phyloP scores from a whole-genome alignment of 371 early-diverging fungal genomes.

The Apophysomyces ossiformis region DNA sequence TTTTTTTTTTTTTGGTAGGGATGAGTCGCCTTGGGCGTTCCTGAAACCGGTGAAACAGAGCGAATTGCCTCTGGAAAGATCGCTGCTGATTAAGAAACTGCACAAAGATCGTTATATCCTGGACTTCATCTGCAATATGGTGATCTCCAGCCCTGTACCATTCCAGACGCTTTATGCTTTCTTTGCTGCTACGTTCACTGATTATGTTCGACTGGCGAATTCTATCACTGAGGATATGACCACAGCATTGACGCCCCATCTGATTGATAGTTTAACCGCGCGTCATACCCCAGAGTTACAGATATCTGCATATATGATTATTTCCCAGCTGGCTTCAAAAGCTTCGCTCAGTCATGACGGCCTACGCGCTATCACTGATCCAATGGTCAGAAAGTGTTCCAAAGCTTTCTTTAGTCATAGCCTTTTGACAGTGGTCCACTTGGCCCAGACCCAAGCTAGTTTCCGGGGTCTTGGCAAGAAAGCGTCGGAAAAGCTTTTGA shows the following conservation, averaged over 20 bases:
- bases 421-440: conserved; percentile 66
- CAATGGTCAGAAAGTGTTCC: conserved; percentile 46
- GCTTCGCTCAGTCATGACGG: conserved; percentile 54
- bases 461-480: conserved; percentile 49
- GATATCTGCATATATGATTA: conserved; percentile 70
- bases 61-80: conserved; percentile 65
- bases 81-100: conserved; percentile 62
- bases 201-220: conserved; percentile 57
- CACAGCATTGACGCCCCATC: conserved; percentile 61
- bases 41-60: conserved; percentile 63
- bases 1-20: conserved; percentile 33
- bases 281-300: conserved; percentile 56
- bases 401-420: conserved; percentile 39
- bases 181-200: conserved; percentile 66
- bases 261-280: conserved; percentile 59
- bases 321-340: conserved; percentile 67
- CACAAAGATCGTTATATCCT: conserved; percentile 63
- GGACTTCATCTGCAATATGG: conserved; percentile 70
- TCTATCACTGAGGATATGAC: conserved; percentile 50
- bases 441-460: conserved; percentile 68
- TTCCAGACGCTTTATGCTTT: conserved; percentile 69
- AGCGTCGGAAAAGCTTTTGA: conserved; percentile 41
- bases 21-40: conserved; percentile 70
- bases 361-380: conserved; percentile 46
- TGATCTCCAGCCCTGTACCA: conserved; percentile 42